These are phyloP conservation scores for Linnemannia hyalina DNA, from an alignment of 192 early-diverging fungal genomes.

Conservation along the genomic window DNA sequence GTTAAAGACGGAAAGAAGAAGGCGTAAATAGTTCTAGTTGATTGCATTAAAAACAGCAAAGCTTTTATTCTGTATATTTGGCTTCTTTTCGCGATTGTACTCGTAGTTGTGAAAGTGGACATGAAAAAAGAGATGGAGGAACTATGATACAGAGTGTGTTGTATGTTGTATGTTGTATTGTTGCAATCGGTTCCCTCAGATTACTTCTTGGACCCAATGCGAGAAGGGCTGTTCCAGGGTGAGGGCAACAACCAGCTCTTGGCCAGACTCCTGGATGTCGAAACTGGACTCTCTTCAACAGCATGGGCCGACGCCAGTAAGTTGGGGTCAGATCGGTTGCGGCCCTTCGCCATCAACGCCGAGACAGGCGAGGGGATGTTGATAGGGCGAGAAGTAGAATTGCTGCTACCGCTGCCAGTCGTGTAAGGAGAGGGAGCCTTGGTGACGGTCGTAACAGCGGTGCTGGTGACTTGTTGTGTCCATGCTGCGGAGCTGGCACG, in stretches of 20 bases:
- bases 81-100: not conserved
- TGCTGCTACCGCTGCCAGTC: not conserved
- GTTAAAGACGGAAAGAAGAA: conserved; percentile 23
- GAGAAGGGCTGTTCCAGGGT: conserved; percentile 34
- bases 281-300: not conserved
- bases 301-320: not conserved
- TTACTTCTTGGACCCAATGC: not conserved
- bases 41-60: too few relatives aligned
- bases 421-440: not conserved
- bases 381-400: not conserved
- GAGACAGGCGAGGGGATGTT: not conserved
- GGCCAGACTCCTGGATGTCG: not conserved
- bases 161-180: not conserved
- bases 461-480: not conserved
- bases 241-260: conserved; percentile 35
- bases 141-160: not conserved
- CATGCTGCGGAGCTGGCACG: conserved; percentile 3
- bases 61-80: not conserved
- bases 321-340: conserved; percentile 30
- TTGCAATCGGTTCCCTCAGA: not conserved
- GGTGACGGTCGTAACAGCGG: not conserved
- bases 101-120: not conserved
- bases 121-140: not conserved
- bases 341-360: conserved; percentile 7
- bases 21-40: not conserved